These are phyloP conservation scores for Rhododendron griersonianum DNA, from an alignment of 148 eudicot genomes.

Conservation along the genomic window DNA sequence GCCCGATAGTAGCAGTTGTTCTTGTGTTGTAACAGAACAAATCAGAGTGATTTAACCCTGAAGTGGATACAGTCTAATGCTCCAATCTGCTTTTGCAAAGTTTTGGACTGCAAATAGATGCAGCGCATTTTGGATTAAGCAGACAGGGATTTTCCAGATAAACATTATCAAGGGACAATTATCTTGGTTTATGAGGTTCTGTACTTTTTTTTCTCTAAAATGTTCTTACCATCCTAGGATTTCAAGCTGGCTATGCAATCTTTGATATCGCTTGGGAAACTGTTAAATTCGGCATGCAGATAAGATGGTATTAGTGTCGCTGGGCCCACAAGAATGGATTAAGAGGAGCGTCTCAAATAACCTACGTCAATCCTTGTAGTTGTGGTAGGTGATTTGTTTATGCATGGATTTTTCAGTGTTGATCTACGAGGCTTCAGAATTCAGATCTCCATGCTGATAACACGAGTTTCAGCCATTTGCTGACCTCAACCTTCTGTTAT, in stretches of 20 bases:
- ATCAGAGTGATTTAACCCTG: background rate
- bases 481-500: background rate
- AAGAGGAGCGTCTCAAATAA: background rate
- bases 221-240: background rate
- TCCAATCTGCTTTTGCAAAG: background rate
- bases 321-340: background rate
- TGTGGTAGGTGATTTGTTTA: background rate
- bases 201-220: background rate
- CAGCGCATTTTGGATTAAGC: background rate
- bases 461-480: background rate
- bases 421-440: background rate
- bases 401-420: background rate
- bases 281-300: background rate
- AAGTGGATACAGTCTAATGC: background rate
- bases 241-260: background rate
- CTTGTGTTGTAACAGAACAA: background rate
- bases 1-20: background rate
- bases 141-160: background rate
- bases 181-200: background rate
- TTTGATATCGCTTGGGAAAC: background rate
- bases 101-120: background rate
- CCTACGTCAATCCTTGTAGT: background rate
- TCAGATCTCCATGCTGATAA: background rate
- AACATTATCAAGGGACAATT: background rate
- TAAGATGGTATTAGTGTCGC: background rate